phyloP scores from a whole-genome alignment of 2,329 filamentous ascomycete species.

The Cladosporium sp. region DNA sequence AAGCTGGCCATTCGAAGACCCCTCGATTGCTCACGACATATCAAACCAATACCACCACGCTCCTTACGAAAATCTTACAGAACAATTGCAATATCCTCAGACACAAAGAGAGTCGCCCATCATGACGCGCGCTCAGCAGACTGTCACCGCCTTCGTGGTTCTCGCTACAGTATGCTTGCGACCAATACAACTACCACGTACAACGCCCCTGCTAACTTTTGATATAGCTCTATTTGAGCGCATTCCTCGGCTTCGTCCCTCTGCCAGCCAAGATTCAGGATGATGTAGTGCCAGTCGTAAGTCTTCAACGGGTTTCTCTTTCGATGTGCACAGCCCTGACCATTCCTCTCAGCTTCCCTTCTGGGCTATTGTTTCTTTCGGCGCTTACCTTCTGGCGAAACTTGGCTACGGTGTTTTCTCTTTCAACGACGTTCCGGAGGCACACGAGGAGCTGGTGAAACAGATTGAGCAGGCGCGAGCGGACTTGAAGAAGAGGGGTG shows the following conservation, averaged over 20 bases:
- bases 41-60: not conserved
- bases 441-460: constrained; percentile 80
- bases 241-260: constrained; percentile 79
- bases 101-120: constrained; percentile 29
- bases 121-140: constrained; percentile 85
- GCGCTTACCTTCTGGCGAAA: constrained; percentile 85
- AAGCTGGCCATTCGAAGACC: constrained; percentile 10
- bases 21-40: not conserved
- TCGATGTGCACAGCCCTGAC: not conserved
- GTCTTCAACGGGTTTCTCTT: constrained; percentile 36
- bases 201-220: not conserved
- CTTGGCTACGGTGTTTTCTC: constrained; percentile 90
- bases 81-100: not conserved
- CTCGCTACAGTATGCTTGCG: constrained; percentile 67
- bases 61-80: not conserved
- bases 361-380: constrained; percentile 87
- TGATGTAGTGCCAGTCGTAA: constrained; percentile 83
- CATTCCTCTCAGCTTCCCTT: constrained; percentile 67
- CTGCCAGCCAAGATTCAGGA: constrained; percentile 73
- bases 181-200: not conserved
- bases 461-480: constrained; percentile 75
- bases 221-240: constrained; percentile 76
- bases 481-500: constrained; percentile 69
- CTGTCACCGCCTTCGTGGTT: constrained; percentile 83
- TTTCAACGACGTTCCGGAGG: constrained; percentile 92